Evolutionary conservation across 2,329 filamentous ascomycete genomes (phyloP).

Genomic region (Aspergillaceae sp.): DNA sequence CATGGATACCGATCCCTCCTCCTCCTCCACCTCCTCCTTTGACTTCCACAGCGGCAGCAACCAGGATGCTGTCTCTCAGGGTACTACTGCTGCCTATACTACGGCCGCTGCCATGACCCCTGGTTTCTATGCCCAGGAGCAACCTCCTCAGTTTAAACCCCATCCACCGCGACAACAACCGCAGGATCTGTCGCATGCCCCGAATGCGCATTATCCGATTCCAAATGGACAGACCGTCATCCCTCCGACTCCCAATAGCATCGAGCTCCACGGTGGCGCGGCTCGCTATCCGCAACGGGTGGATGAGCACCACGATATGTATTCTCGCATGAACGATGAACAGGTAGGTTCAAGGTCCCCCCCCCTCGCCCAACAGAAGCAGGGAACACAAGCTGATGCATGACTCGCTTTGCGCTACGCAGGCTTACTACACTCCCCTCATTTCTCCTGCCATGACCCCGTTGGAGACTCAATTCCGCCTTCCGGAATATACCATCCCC

Average conservation of each 20-base stretch:
- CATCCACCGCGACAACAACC: conserved; percentile 19
- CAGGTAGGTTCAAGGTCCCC: conserved; percentile 25
- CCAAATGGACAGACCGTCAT: conserved; percentile 29
- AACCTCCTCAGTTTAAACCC: conserved; percentile 15
- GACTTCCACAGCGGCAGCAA: conserved; percentile 14
- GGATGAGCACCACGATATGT: conserved; percentile 35
- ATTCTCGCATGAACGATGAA: conserved; percentile 35
- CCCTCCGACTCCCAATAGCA: conserved; percentile 42
- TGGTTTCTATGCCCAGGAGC: conserved; percentile 25
- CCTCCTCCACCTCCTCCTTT: conserved; percentile 21
- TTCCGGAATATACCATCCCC: conserved; percentile 41
- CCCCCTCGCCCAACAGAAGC: neutral
- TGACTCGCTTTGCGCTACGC: conserved; percentile 4
- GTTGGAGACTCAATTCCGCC: conserved; percentile 38
- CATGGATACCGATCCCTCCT: conserved; percentile 20
- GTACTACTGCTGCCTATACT: conserved; percentile 8
- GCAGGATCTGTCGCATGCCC: conserved; percentile 17
- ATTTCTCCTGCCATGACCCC: conserved; percentile 45
- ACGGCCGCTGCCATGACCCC: conserved; percentile 23
- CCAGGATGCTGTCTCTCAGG: conserved; percentile 17
- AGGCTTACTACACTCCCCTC: conserved; percentile 43
- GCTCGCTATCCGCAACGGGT: conserved; percentile 33
- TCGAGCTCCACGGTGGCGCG: conserved; percentile 39
- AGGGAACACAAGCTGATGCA: conserved; percentile 10
- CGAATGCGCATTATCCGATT: conserved; percentile 2